These are phyloP conservation scores for Citrus cavaleriei DNA, from an alignment of 345 rosid species.

Conservation along the genomic window DNA sequence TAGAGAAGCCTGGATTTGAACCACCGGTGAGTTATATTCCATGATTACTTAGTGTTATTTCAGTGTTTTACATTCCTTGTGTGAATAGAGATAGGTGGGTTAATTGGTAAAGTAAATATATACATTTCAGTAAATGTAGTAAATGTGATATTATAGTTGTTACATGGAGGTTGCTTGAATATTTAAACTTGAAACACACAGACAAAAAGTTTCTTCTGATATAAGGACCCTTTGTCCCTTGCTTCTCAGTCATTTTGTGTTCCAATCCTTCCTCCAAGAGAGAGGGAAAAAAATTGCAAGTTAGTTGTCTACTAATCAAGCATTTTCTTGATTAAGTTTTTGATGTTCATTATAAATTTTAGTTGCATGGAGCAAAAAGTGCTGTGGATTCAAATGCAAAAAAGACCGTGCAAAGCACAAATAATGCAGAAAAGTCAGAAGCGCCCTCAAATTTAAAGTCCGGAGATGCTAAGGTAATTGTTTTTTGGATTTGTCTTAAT, in stretches of 20 bases:
- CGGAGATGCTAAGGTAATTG: conserved; percentile 44
- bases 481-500: neutral
- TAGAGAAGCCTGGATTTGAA: conserved; percentile 56
- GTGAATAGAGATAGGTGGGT: neutral
- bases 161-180: neutral
- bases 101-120: neutral
- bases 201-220: neutral
- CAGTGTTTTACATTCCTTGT: neutral
- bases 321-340: conserved; percentile 6
- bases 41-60: neutral
- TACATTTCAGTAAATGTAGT: neutral
- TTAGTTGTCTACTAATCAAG: neutral
- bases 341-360: conserved; percentile 11
- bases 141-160: neutral
- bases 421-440: conserved; percentile 43
- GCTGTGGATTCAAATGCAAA: conserved; percentile 39
- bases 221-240: neutral
- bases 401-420: conserved; percentile 32
- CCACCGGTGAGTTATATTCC: conserved; percentile 44
- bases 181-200: neutral
- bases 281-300: neutral
- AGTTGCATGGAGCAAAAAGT: conserved; percentile 34
- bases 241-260: neutral
- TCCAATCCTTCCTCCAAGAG: neutral
- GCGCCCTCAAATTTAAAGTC: conserved; percentile 35